phyloP scores from a whole-genome alignment of 352 stramenopile genomes.

The Phytophthora nicotianae region DNA sequence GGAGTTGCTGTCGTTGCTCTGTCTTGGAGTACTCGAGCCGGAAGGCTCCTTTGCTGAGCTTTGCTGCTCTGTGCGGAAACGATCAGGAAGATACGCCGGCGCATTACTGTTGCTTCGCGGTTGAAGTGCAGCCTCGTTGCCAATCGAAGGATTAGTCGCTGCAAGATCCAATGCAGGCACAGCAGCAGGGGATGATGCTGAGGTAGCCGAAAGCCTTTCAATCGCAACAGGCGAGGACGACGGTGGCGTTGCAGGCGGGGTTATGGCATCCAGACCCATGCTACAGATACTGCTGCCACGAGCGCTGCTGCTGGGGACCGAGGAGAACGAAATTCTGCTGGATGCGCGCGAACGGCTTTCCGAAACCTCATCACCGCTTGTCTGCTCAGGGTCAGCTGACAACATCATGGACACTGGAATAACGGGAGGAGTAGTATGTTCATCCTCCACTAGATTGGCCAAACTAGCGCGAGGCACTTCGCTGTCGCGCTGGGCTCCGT shows the following conservation, averaged over 20 bases:
- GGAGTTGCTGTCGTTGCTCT: slow-evolving; percentile 22
- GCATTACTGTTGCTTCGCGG: slow-evolving; percentile 14
- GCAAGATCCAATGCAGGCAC: slow-evolving; percentile 13
- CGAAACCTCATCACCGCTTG: slow-evolving; percentile 31
- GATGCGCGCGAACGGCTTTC: slow-evolving; percentile 28
- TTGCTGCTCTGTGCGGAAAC: slow-evolving; percentile 27
- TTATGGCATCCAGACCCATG: slow-evolving; percentile 25
- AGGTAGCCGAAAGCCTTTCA: slow-evolving; percentile 20
- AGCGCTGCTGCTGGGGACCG: slow-evolving; percentile 17
- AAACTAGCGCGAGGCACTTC: slow-evolving; percentile 5
- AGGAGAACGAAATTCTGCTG: slow-evolving; percentile 29
- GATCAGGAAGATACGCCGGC: slow-evolving; percentile 23
- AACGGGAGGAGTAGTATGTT: slow-evolving; percentile 9
- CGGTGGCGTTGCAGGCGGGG: slow-evolving; percentile 28
- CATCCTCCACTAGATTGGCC: slow-evolving; percentile 4
- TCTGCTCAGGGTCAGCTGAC: slow-evolving; percentile 15
- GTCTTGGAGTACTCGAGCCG: slow-evolving; percentile 18
- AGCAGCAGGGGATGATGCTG: slow-evolving; percentile 20
- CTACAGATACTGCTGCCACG: slow-evolving; percentile 33
- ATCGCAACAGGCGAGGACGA: slow-evolving; percentile 18
- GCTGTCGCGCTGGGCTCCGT: slow-evolving; percentile 10
- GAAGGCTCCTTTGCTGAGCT: background rate
- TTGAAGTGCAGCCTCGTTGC: slow-evolving; percentile 3
- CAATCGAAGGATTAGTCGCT: background rate
- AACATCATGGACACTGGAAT: slow-evolving; percentile 23